Percentiles rank a stretch among this genome's conserved stretches.
Evolutionary conservation across 768 basidiomycete species (phyloP).

Genomic region (Russula earlei): DNA sequence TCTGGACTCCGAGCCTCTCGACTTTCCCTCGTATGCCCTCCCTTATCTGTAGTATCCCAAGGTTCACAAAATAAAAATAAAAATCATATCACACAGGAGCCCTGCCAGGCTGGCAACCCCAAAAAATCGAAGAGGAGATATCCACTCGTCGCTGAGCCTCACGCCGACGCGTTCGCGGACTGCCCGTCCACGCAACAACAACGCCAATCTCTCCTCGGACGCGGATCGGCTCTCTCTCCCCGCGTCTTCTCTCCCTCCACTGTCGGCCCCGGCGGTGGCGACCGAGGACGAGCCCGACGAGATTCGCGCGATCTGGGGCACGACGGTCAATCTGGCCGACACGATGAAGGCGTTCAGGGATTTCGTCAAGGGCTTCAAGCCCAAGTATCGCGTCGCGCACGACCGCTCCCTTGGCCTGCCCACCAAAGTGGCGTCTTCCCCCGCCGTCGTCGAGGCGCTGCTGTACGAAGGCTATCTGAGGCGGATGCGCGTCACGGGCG

Average conservation of each 20-base stretch:
- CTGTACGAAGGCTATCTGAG: slow-evolving; percentile 77
- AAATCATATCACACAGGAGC: slow-evolving; percentile 34
- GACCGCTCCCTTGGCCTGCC: slow-evolving; percentile 54
- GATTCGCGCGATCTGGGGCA: slow-evolving; percentile 94
- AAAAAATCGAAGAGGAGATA: slow-evolving; percentile 76
- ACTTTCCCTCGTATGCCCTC: slow-evolving; percentile 53
- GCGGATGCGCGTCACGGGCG: slow-evolving; percentile 84
- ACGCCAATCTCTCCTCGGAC: slow-evolving; percentile 48
- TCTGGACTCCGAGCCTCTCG: slow-evolving; percentile 50
- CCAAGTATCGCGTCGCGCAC: slow-evolving; percentile 70
- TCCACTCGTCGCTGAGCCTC: slow-evolving; percentile 70
- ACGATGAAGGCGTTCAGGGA: slow-evolving; percentile 86
- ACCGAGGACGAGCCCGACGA: slow-evolving; percentile 75
- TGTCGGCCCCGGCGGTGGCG: slow-evolving; percentile 52
- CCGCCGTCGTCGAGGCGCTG: slow-evolving; percentile 57
- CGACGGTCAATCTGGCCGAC: slow-evolving; percentile 84
- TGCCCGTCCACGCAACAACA: slow-evolving; percentile 29
- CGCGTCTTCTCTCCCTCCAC: slow-evolving; percentile 42
- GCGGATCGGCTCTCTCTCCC: slow-evolving; percentile 48
- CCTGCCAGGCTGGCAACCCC: slow-evolving; percentile 48
- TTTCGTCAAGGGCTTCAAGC: slow-evolving; percentile 88
- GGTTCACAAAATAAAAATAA: neutral
- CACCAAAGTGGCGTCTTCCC: slow-evolving; percentile 42
- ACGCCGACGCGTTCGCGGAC: slow-evolving; percentile 38
- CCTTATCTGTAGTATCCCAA: neutral